Evolutionary conservation across 1,139 yeast species (phyloP).

Genomic region (Suhomyces anneliseae): DNA sequence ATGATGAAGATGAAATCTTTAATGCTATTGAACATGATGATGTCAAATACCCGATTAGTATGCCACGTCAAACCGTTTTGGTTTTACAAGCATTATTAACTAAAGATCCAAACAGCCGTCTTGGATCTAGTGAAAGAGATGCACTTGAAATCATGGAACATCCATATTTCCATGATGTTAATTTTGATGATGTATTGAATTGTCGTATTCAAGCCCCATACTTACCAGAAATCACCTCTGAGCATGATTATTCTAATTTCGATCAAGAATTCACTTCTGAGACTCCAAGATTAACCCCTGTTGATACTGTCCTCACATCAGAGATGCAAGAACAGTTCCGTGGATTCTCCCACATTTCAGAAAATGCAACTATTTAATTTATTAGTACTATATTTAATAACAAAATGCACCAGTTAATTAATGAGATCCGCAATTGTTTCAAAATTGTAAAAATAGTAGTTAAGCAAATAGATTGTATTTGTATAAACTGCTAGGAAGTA

Average conservation of each 20-base stretch:
- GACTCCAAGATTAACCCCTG: constrained; percentile 93
- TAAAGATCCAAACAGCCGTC: constrained; percentile 79
- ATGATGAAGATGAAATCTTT: constrained; percentile 96
- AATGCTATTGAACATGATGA: constrained; percentile 97
- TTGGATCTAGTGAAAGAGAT: constrained; percentile 85
- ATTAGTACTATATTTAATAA: no score
- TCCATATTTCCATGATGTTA: constrained; percentile 85
- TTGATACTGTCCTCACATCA: constrained; percentile 81
- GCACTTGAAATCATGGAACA: constrained; percentile 95
- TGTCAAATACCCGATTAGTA: constrained; percentile 95
- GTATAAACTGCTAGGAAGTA: no score
- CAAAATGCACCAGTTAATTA: no score
- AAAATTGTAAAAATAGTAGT: no score
- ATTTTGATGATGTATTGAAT: constrained; percentile 81
- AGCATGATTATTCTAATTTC: constrained; percentile 89
- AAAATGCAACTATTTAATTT: constrained; percentile 48
- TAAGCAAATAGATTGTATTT: no score
- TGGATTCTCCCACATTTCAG: constrained; percentile 89
- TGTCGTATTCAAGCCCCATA: constrained; percentile 83
- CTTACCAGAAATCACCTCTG: constrained; percentile 75
- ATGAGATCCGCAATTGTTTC: no score
- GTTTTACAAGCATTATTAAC: constrained; percentile 87
- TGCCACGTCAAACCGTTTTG: constrained; percentile 96
- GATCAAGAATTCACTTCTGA: constrained; percentile 95
- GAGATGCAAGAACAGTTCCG: constrained; percentile 95